Base-by-base conservation (phyloP, 2,329 filamentous ascomycete genomes). In the Xylaria sp. region DNA sequence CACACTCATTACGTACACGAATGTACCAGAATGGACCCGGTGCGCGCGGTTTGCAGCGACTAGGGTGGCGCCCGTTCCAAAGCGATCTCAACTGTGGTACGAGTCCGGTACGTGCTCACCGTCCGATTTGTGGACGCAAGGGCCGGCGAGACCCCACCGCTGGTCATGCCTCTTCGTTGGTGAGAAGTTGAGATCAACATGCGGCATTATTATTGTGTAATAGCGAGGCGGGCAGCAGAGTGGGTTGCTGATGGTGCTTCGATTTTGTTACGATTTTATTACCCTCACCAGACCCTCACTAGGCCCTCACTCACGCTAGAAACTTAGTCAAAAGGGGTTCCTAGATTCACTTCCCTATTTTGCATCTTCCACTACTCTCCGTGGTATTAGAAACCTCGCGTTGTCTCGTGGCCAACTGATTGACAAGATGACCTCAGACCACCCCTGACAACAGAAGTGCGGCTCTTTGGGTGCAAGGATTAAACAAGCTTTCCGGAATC, bases 121-220 rank as follows among this genome's bases (percentile, higher is more conserved):
- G 17, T 48, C 35, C 23, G 38, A 62, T 62, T 58, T 43, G 54
- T 62, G 48, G 59, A 29, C 15, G 13, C 17, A 31, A n/a, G 21
- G 37, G 35, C 15, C 31, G n/a, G 25, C 4, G 21, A 23, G 53
- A 41, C 54, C 53, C 59, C 54, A 57, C 59, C 23, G 37, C 17
- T 13, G 47, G 59, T 48, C 53, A 41, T 49, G 40, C 52, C 48
- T 54, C 41, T 58, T 29, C 21, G n/a, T 5, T 3, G 21, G 13
- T 38, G n/a, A 33, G 54, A 64, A 44, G 62, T 64, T 62, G 54
- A 56, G 62, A 64, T 64, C 62, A 53, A 25, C 54, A 49, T 33
- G 38, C 31, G 44, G 37, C 27, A 15, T 58, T 64, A 38, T 49
- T 58, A 54, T 54, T n/a, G 49, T 62, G 62, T 62, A 62, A 61